Evolutionary conservation across 176 grass and related monocot species (phyloP), one percentile per base, ranked within the genome.

Genomic region (Zoysia pacifica): DNA sequence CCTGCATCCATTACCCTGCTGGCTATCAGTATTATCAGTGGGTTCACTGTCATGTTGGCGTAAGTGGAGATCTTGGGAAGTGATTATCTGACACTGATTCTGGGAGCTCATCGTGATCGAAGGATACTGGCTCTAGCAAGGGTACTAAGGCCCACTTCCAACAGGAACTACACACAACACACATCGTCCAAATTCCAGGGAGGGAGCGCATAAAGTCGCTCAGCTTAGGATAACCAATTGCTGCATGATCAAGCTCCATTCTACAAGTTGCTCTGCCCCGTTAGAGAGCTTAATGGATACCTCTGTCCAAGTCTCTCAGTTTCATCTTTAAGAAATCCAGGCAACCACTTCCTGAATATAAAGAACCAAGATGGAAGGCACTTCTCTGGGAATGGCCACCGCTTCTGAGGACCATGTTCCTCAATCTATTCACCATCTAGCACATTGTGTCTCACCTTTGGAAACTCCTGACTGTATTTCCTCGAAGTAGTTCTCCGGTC

Each of bases 361-460:
- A 88, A 88, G 72, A 91, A 85, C 89, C 89, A 91, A 74, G 78
- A 84, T 75, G 89, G 89, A 69, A 91, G 85, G 55, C 82, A 85
- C 55, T 91, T 84, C 63, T 88, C 86, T 70, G 81, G 82, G 75
- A 88, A 39, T 52, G 85, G 81, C 65, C n/a, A 39, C 62, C 76
- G 71, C 44, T 81, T 84, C 45, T 64, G 81, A 65, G 50, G 40
- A 58, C 61, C 35, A n/a, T 83, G 62, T 60, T 81, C 56, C 75
- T 87, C 89, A 56, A 67, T 37, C 67, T 60, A 62, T 74, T 90
- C 88, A 75, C 76, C 79, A 62, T 78, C 62, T 55, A 83, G 56
- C 54, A 53, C 28, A 79, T 18, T 63, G 48, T 83, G 46, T 12
- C 41, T 65, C 58, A 36, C 39, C 48, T 83, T 66, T 65, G 84